phyloP scores from a whole-genome alignment of 306 rosid species.

The Cyamopsis tetragonoloba region DNA sequence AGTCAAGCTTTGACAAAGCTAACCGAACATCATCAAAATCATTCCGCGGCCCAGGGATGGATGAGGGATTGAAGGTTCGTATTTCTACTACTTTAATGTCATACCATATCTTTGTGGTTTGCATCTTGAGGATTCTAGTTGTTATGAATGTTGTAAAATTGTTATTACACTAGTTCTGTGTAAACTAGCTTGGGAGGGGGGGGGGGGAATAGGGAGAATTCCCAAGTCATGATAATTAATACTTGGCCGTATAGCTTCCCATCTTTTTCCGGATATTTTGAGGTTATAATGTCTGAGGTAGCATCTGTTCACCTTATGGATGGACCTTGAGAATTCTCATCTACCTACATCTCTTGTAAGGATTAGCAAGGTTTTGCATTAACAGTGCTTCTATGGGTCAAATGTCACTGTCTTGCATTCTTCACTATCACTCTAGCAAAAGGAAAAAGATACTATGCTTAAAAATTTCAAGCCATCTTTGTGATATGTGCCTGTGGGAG shows the following conservation, averaged over 20 bases:
- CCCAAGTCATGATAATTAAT: not conserved
- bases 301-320: constrained; percentile 10
- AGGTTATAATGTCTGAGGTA: constrained; percentile 11
- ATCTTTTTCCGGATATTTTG: constrained; percentile 3
- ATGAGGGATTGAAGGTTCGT: constrained; percentile 79
- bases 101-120: constrained; percentile 9
- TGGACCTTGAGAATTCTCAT: constrained; percentile 14
- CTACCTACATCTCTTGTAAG: not conserved
- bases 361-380: not conserved
- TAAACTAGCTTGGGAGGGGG: not conserved
- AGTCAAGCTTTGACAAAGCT: constrained; percentile 97
- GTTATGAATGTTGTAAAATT: not conserved
- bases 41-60: constrained; percentile 93
- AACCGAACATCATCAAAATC: constrained; percentile 94
- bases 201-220: not conserved
- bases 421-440: not conserved
- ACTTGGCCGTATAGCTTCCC: not conserved
- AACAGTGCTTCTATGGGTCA: not conserved
- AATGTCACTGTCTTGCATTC: not conserved
- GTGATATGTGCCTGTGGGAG: not conserved
- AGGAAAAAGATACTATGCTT: not conserved
- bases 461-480: not conserved
- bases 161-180: not conserved
- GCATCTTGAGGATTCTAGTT: constrained; percentile 21
- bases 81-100: constrained; percentile 4